Percentiles rank a stretch among this genome's conserved stretches.
Conservation (phyloP, 176 grass and related monocot species). For the Thinopyrum elongatum region DNA sequence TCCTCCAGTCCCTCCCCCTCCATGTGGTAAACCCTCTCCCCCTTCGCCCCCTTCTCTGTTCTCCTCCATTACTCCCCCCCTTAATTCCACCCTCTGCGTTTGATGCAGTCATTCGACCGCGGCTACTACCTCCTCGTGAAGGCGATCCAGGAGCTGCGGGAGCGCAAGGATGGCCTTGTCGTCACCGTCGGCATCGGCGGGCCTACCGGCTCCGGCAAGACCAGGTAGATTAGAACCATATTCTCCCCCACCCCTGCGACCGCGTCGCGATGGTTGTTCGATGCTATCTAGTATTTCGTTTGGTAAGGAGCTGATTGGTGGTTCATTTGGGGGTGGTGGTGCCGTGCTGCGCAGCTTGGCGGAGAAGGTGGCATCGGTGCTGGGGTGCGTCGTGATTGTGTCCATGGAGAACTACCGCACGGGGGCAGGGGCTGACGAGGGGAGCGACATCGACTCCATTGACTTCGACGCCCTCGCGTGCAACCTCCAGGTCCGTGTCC, state of each 20-base stretch:
- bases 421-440: constrained; percentile 64
- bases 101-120: constrained; percentile 83
- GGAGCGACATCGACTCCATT: constrained; percentile 74
- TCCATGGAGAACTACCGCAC: constrained; percentile 98
- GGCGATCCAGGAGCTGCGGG: constrained; percentile 95
- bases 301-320: background rate
- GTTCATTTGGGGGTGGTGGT: background rate
- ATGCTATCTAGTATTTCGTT: background rate
- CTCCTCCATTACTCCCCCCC: background rate
- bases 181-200: constrained; percentile 91
- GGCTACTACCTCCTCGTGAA: constrained; percentile 94
- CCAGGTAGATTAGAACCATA: constrained; percentile 49
- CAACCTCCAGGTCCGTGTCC: constrained; percentile 66
- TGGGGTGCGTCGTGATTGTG: constrained; percentile 87
- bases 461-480: constrained; percentile 61
- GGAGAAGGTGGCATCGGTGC: constrained; percentile 93
- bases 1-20: constrained; percentile 93
- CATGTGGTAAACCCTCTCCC: constrained; percentile 64
- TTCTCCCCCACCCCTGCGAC: background rate
- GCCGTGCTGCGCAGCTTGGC: constrained; percentile 52
- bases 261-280: background rate
- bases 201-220: constrained; percentile 91
- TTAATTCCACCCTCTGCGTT: background rate
- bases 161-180: constrained; percentile 86
- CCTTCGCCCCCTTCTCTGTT: background rate